phyloP scores from a whole-genome alignment of 2,329 filamentous ascomycete species.

The Cordyceps cateniannulata region DNA sequence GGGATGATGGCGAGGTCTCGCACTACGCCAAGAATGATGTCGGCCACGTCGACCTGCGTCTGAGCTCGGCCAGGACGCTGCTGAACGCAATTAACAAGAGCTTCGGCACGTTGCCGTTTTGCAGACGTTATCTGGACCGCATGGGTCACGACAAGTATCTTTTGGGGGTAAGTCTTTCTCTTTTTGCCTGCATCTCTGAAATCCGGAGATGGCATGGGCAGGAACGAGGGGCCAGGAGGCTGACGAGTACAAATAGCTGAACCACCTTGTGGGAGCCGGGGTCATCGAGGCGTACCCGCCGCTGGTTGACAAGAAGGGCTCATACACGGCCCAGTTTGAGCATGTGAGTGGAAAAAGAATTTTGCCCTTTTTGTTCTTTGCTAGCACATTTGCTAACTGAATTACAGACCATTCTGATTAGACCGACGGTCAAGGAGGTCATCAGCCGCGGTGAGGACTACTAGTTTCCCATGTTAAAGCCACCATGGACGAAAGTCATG shows the following conservation, averaged over 20 bases:
- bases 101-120: slow-evolving; percentile 89
- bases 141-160: slow-evolving; percentile 94
- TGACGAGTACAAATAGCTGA: slow-evolving; percentile 50
- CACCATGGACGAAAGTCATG: neutral
- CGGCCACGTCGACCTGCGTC: slow-evolving; percentile 66
- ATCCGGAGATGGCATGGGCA: neutral
- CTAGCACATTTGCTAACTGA: slow-evolving; percentile 13
- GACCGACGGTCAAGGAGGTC: slow-evolving; percentile 79
- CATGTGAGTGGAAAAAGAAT: slow-evolving; percentile 62
- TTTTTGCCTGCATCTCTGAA: neutral
- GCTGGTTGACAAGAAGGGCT: slow-evolving; percentile 85
- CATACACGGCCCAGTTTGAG: slow-evolving; percentile 90
- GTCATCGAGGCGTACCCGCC: slow-evolving; percentile 90
- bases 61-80: slow-evolving; percentile 78
- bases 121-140: slow-evolving; percentile 82
- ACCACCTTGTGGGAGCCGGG: slow-evolving; percentile 74
- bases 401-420: slow-evolving; percentile 63
- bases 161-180: slow-evolving; percentile 58
- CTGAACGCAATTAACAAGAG: slow-evolving; percentile 92
- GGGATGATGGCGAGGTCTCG: slow-evolving; percentile 82
- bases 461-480: slow-evolving; percentile 32
- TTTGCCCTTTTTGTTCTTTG: neutral
- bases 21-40: slow-evolving; percentile 81
- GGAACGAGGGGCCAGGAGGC: neutral
- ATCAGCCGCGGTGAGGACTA: slow-evolving; percentile 83